These are phyloP conservation scores for Epichloe bromicola DNA, from an alignment of 2,329 filamentous ascomycete genomes.

Conservation along the genomic window DNA sequence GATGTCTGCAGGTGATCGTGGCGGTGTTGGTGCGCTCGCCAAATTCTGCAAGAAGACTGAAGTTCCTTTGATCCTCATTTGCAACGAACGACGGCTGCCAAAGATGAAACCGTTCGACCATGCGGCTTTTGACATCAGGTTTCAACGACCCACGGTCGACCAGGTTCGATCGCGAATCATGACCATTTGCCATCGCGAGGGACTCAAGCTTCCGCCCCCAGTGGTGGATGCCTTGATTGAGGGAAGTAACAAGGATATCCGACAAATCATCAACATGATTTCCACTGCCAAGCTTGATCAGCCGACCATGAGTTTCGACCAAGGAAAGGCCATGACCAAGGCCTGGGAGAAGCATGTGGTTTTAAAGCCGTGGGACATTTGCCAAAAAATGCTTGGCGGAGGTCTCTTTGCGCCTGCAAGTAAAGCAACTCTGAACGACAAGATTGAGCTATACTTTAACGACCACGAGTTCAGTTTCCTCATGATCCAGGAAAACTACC, in stretches of 20 bases:
- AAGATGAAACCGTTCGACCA: slow-evolving; percentile 99
- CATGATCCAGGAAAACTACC: slow-evolving; percentile 98
- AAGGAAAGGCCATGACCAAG: slow-evolving; percentile 89
- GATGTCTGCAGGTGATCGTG: slow-evolving; percentile 94
- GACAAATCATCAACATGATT: slow-evolving; percentile 98
- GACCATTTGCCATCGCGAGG: slow-evolving; percentile 89
- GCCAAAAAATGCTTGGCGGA: slow-evolving; percentile 77
- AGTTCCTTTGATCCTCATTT: slow-evolving; percentile 91
- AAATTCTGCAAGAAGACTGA: slow-evolving; percentile 92
- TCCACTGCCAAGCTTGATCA: slow-evolving; percentile 86
- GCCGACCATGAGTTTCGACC: slow-evolving; percentile 64
- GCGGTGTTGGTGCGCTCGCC: slow-evolving; percentile 86
- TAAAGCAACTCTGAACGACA: slow-evolving; percentile 85
- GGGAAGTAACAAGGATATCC: slow-evolving; percentile 88
- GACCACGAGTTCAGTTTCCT: slow-evolving; percentile 95
- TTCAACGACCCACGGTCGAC: slow-evolving; percentile 79
- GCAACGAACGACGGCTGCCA: slow-evolving; percentile 81
- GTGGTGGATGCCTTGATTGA: slow-evolving; percentile 92
- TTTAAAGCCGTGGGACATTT: slow-evolving; percentile 96
- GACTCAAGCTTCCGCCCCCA: slow-evolving; percentile 66
- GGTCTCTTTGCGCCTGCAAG: slow-evolving; percentile 76
- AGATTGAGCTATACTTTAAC: slow-evolving; percentile 98
- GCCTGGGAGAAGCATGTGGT: slow-evolving; percentile 97
- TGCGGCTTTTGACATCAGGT: slow-evolving; percentile 71
- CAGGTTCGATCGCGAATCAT: slow-evolving; percentile 85